Conservation (phyloP, 805 yeast genomes). For the Candida dajiaensis region DNA sequence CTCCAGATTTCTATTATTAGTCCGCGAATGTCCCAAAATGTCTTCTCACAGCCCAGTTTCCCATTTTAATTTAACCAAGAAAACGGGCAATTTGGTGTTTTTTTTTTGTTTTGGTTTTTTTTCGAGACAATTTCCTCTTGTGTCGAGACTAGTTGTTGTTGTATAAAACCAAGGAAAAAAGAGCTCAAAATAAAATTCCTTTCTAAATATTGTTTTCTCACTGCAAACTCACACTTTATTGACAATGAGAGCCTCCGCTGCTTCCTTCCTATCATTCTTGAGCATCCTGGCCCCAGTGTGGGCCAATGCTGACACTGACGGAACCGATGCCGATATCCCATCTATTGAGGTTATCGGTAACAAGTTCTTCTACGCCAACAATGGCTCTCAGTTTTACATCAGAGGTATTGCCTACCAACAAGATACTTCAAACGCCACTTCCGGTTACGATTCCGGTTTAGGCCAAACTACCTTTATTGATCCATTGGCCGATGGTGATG, state of each 20-base stretch:
- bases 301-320: slow-evolving; percentile 19
- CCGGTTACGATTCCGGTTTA: slow-evolving; percentile 10
- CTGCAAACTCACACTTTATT: not conserved
- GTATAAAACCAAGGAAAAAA: not conserved
- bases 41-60: not conserved
- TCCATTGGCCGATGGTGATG: slow-evolving; percentile 56
- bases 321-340: slow-evolving; percentile 31
- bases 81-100: not conserved
- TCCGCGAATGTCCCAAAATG: not conserved
- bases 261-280: not conserved
- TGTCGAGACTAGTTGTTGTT: not conserved
- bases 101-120: not conserved
- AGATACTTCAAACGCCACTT: slow-evolving; percentile 41
- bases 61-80: not conserved
- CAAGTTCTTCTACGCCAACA: slow-evolving; percentile 62
- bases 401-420: slow-evolving; percentile 75
- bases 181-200: not conserved
- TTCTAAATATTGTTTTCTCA: too few species aligned
- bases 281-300: slow-evolving; percentile 3
- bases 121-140: not conserved
- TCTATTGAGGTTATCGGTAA: slow-evolving; percentile 57
- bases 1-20: not conserved
- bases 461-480: slow-evolving; percentile 38
- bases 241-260: not conserved
- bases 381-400: slow-evolving; percentile 71